phyloP scores from a whole-genome alignment of 2,329 filamentous ascomycete species.

The Aspergillus fumigatiaffinis region DNA sequence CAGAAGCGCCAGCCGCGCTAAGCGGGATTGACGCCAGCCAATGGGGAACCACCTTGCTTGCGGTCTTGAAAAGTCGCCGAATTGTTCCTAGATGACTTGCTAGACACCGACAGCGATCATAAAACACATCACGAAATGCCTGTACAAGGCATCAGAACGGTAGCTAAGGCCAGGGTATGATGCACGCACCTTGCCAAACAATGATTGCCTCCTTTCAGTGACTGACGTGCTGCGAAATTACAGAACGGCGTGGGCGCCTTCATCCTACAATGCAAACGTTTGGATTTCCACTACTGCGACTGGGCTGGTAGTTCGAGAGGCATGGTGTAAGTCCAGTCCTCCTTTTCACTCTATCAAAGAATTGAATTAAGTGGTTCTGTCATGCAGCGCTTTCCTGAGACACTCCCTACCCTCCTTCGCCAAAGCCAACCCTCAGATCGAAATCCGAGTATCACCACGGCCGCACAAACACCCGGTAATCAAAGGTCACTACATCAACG shows the following conservation, averaged over 20 bases:
- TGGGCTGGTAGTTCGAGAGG: conserved; percentile 88
- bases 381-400: conserved; percentile 71
- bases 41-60: conserved; percentile 16
- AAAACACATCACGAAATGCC: conserved; percentile 35
- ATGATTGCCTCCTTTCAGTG: background rate
- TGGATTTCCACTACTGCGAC: conserved; percentile 97
- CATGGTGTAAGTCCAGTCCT: conserved; percentile 69
- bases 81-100: conserved; percentile 4
- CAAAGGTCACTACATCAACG: conserved; percentile 89
- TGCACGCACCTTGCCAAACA: background rate
- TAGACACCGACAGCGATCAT: conserved; percentile 1
- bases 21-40: conserved; percentile 23
- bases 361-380: background rate
- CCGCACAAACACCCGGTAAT: conserved; percentile 88
- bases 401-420: conserved; percentile 74
- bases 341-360: background rate
- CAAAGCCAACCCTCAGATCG: conserved; percentile 75
- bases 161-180: conserved; percentile 55
- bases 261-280: conserved; percentile 91
- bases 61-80: conserved; percentile 26
- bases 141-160: conserved; percentile 48
- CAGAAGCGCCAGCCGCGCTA: conserved; percentile 19
- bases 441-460: conserved; percentile 85
- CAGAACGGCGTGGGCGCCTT: conserved; percentile 97
- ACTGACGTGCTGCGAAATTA: conserved; percentile 5